Evolutionary conservation across 768 basidiomycete genomes (phyloP).

Genomic region (Tricholoma furcatifolium): DNA sequence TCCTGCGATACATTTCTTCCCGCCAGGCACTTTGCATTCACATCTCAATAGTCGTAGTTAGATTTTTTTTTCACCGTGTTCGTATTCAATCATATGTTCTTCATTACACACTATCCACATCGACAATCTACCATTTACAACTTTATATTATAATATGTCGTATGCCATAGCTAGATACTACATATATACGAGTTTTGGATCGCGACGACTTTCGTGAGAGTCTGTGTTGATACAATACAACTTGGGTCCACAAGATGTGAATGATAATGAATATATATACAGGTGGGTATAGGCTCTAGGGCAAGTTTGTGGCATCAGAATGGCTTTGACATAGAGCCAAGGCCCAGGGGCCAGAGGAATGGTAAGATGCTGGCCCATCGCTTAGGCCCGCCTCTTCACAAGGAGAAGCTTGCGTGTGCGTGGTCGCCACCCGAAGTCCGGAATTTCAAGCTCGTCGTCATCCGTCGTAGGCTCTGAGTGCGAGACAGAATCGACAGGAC

Average conservation of each 20-base stretch:
- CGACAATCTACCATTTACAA: neutral
- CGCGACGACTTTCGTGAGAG: no score
- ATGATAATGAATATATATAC: no score
- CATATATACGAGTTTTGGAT: no score
- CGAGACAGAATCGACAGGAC: neutral
- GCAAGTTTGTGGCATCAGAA: no score
- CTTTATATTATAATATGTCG: neutral
- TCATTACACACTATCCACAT: neutral
- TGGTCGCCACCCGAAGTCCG: neutral
- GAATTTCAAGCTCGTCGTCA: conserved; percentile 1
- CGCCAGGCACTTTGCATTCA: conserved; percentile 14
- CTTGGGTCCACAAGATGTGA: no score
- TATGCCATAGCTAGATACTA: no score
- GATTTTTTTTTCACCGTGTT: conserved; percentile 15
- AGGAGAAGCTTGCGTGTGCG: neutral
- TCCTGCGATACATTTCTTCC: conserved; percentile 11
- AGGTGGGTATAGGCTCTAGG: no score
- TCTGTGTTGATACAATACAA: no score
- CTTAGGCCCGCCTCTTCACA: neutral
- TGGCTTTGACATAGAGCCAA: no score
- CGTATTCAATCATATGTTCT: conserved; percentile 2
- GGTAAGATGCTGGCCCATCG: no score
- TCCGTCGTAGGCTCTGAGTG: neutral
- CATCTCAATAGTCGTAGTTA: conserved; percentile 31
- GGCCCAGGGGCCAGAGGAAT: no score